phyloP scores from a whole-genome alignment of 2,329 filamentous ascomycete genomes.

The Stemphylium vesicarium region DNA sequence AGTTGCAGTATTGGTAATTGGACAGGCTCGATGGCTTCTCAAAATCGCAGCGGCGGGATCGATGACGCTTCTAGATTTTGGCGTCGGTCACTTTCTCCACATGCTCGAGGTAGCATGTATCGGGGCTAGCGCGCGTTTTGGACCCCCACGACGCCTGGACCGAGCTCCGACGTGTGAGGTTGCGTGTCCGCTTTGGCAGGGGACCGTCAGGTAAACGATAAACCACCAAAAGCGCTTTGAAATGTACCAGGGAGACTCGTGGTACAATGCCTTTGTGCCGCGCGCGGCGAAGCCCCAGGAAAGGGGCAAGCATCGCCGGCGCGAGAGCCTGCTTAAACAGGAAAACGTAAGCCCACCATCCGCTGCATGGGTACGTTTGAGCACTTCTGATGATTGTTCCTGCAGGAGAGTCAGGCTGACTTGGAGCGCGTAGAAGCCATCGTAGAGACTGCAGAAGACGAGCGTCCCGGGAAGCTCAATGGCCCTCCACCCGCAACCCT shows the following conservation, averaged over 20 bases:
- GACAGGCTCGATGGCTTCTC: constrained; percentile 16
- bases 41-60: constrained; percentile 13
- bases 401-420: constrained; percentile 63
- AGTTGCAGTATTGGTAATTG: constrained; percentile 18
- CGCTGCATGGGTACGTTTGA: constrained; percentile 43
- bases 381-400: constrained; percentile 50
- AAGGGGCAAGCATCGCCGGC: constrained; percentile 64
- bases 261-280: constrained; percentile 76
- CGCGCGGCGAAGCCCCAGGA: constrained; percentile 57
- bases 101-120: background rate
- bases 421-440: constrained; percentile 63
- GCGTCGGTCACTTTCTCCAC: constrained; percentile 7
- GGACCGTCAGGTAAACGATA: background rate
- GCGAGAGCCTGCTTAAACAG: constrained; percentile 69
- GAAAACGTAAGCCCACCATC: constrained; percentile 54
- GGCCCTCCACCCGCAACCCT: constrained; percentile 71
- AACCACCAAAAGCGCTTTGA: constrained; percentile 2
- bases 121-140: background rate
- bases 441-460: constrained; percentile 66
- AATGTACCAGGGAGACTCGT: constrained; percentile 80
- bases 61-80: constrained; percentile 18
- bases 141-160: constrained; percentile 8
- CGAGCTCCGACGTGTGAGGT: constrained; percentile 16
- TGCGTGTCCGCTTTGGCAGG: constrained; percentile 6
- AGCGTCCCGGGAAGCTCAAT: constrained; percentile 57